Evolutionary conservation across 805 yeast species (phyloP).

Genomic region (Wickerhamomyces sydowiorum): DNA sequence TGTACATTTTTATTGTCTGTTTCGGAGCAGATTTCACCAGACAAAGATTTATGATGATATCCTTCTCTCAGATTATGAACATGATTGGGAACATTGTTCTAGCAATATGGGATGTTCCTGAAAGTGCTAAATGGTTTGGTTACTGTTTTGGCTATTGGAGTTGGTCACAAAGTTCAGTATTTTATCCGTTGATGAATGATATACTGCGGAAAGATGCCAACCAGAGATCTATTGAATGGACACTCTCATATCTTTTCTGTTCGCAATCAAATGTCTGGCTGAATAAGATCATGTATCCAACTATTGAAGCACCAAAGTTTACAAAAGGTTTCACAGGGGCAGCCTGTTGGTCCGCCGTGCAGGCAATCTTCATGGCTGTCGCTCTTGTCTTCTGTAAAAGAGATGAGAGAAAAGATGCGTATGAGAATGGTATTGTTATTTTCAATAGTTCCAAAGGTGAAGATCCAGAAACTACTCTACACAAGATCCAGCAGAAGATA

Average conservation of each 20-base stretch:
- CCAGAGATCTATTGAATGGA: constrained; percentile 43
- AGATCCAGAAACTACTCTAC: background rate
- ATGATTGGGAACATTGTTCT: constrained; percentile 38
- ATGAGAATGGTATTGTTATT: constrained; percentile 29
- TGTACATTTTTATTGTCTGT: background rate
- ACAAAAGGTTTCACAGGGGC: constrained; percentile 45
- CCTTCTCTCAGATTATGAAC: constrained; percentile 37
- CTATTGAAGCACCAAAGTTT: constrained; percentile 51
- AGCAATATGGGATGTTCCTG: constrained; percentile 45
- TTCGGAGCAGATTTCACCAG: constrained; percentile 25
- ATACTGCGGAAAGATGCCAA: constrained; percentile 48
- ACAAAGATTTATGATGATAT: constrained; percentile 36
- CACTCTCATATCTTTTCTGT: constrained; percentile 42
- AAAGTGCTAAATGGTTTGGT: constrained; percentile 47
- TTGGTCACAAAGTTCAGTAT: constrained; percentile 54
- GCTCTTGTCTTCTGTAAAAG: constrained; percentile 29
- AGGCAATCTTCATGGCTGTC: constrained; percentile 21
- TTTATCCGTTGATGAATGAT: constrained; percentile 56
- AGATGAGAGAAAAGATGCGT: constrained; percentile 31
- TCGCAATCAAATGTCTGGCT: constrained; percentile 50
- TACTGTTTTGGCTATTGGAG: constrained; percentile 10
- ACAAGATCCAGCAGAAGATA: too few species aligned
- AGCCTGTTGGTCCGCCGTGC: constrained; percentile 23
- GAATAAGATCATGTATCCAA: constrained; percentile 22
- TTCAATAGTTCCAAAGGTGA: constrained; percentile 18